Base-by-base conservation (phyloP, 805 yeast species). In the Starmerella apicola region DNA sequence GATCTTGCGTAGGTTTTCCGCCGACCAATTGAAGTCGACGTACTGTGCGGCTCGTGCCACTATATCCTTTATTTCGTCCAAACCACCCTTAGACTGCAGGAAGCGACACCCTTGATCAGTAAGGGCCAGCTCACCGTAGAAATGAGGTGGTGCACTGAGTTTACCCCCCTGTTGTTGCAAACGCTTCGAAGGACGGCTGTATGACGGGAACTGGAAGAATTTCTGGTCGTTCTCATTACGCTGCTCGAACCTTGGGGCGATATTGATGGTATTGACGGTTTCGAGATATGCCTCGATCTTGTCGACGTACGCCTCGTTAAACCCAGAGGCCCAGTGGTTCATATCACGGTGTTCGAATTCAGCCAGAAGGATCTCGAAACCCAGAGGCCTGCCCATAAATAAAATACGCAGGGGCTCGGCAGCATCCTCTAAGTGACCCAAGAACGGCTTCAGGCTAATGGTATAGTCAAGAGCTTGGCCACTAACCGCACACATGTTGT, bases 81-180 rank as follows among this genome's bases (percentile, higher is more conserved):
- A 53, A 36, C 61, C 56, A 8, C 72, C 73, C 32, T 66, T 66
- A 25, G 70, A 63, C 23, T 70, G 65, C 34, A 88, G 65, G 36
- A 78, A 61, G 20, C 67, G 65, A 39, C 82, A 66, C 0, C 97
- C 97, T 43, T 81, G 88, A 42, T 72, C 79, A 0, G 95, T 83
- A 39, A 78, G 72, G 1, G 83, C 79, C 34, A 88, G 63, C 51
- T 78, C 82, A 13, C 83, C 81, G 58, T 82, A 84, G 51, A 88
- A 81, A 54, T 82, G 86, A 20, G 69, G 59, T 1, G 85, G 84
- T 17, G 51, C 45, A 10, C 34, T 19, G 10, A 32, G 5, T 15
- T 24, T 22, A 4, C 23, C 39, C 9, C 32, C 32, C 4, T 34
- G 36, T 5, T 18, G 18, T 13, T 36, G 38, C n/a, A n/a, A n/a